Evolutionary conservation across 2,329 filamentous ascomycete genomes (phyloP).

Genomic region (Stemphylium vesicarium): DNA sequence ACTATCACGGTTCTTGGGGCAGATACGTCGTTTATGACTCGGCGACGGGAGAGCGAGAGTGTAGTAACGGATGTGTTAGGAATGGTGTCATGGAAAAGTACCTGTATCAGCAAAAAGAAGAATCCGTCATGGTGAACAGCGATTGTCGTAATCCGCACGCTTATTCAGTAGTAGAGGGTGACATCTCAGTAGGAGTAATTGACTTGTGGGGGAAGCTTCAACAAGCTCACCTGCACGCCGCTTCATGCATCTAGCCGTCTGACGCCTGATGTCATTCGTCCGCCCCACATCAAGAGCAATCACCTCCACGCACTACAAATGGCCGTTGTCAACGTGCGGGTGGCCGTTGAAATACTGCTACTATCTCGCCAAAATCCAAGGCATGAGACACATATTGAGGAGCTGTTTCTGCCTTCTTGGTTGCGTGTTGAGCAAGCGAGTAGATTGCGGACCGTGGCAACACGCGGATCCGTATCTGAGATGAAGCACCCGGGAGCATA

Average conservation of each 20-base stretch:
- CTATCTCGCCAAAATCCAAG: too few species aligned
- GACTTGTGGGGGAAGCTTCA: slow-evolving; percentile 12
- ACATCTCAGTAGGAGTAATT: slow-evolving; percentile 1
- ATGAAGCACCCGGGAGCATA: too few species aligned
- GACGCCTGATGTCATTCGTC: neutral
- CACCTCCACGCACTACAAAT: neutral
- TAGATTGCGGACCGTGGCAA: too few species aligned
- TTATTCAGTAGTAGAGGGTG: neutral
- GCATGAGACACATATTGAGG: too few species aligned
- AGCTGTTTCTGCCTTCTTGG: too few species aligned
- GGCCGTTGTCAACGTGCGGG: too few species aligned
- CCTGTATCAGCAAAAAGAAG: neutral
- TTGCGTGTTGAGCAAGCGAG: too few species aligned
- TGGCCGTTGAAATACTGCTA: too few species aligned
- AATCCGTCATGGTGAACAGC: neutral
- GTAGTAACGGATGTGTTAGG: neutral
- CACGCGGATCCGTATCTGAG: too few species aligned
- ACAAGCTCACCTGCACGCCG: slow-evolving; percentile 5
- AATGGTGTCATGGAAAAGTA: slow-evolving; percentile 6
- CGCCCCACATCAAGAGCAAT: neutral
- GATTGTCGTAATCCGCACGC: neutral
- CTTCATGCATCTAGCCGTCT: neutral
- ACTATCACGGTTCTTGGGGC: neutral
- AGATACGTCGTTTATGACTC: neutral
- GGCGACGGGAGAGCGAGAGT: neutral